phyloP scores from a whole-genome alignment of 2,329 filamentous ascomycete genomes.

The Epichloe uncinata region DNA sequence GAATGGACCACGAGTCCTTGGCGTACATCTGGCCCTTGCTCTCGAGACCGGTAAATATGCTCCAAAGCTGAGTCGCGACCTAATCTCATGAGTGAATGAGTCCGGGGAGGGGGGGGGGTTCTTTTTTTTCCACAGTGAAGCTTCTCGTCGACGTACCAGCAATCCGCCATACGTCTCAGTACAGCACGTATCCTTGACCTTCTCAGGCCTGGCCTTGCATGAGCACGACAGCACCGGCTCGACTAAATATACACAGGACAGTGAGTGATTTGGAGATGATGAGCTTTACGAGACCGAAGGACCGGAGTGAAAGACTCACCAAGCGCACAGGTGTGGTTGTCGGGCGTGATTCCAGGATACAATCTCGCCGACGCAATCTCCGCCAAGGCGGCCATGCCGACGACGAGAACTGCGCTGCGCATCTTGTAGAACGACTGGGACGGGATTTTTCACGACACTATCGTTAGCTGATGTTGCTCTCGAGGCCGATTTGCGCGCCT shows the following conservation, averaged over 20 bases:
- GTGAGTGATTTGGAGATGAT: too few species aligned
- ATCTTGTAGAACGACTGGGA: not conserved
- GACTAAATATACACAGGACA: not conserved
- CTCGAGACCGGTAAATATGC: conserved; percentile 49
- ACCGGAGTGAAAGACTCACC: conserved; percentile 15
- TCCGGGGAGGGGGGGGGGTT: too few species aligned
- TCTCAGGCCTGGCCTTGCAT: conserved; percentile 24
- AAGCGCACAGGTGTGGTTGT: conserved; percentile 44
- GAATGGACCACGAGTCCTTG: conserved; percentile 42
- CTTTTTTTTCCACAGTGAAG: too few species aligned
- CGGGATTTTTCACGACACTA: too few species aligned
- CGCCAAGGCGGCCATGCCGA: not conserved
- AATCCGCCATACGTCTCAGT: conserved; percentile 52
- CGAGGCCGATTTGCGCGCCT: too few species aligned
- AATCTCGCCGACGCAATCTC: not conserved
- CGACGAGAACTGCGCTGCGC: not conserved
- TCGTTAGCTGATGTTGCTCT: too few species aligned
- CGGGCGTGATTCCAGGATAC: conserved; percentile 24
- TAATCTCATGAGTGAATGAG: conserved; percentile 5
- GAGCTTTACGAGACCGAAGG: too few species aligned
- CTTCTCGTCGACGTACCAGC: conserved; percentile 21
- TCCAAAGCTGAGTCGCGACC: conserved; percentile 51
- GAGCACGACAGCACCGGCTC: conserved; percentile 33
- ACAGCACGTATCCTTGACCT: conserved; percentile 46
- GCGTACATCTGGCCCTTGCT: conserved; percentile 44